phyloP scores from a whole-genome alignment of 352 stramenopile species.

The Thraustochytrium sp. region DNA sequence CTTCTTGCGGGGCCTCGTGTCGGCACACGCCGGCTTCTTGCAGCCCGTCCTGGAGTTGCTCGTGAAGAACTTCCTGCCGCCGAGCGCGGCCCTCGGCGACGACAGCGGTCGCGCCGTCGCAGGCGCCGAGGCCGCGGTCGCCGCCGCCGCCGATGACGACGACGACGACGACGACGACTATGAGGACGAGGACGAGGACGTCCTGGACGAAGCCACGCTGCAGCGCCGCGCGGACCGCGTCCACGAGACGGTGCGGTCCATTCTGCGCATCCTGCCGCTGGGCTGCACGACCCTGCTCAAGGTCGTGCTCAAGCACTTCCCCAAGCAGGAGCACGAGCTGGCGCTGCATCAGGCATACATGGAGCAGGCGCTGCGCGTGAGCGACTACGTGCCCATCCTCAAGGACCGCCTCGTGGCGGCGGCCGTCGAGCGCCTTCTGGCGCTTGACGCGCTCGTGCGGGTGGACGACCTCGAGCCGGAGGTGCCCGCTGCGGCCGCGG shows the following conservation, averaged over 20 bases:
- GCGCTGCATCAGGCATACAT: background rate
- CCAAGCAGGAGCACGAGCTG: background rate
- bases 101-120: background rate
- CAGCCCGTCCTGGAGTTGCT: slow-evolving; percentile 6
- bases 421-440: background rate
- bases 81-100: background rate
- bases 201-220: background rate
- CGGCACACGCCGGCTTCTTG: slow-evolving; percentile 23
- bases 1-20: slow-evolving; percentile 19
- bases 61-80: slow-evolving; percentile 37
- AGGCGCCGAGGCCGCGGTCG: background rate
- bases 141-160: background rate
- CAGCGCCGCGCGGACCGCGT: background rate
- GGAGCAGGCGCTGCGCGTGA: background rate
- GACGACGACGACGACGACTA: background rate
- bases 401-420: slow-evolving; percentile 12
- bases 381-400: slow-evolving; percentile 20
- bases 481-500: background rate
- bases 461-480: slow-evolving; percentile 2
- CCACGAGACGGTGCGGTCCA: background rate
- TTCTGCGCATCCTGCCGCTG: slow-evolving; percentile 28
- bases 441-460: background rate
- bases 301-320: background rate
- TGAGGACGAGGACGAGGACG: background rate
- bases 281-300: slow-evolving; percentile 22